phyloP scores from a whole-genome alignment of 805 yeast species.

The Kluyveromyces wickerhamii region DNA sequence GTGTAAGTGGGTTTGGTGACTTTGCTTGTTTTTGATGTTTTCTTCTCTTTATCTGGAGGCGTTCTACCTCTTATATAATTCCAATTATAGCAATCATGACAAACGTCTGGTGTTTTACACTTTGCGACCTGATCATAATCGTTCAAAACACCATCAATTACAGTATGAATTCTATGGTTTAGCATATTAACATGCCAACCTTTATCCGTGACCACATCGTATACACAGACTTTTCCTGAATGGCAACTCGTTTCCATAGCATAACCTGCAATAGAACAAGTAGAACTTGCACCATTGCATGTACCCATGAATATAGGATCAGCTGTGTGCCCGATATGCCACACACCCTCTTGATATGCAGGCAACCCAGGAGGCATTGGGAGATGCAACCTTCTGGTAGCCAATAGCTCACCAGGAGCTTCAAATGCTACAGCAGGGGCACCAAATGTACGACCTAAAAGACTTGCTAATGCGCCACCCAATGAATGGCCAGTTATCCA shows the following conservation, averaged over 20 bases:
- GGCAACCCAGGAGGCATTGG: constrained; percentile 93
- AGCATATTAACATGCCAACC: constrained; percentile 89
- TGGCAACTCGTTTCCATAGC: constrained; percentile 97
- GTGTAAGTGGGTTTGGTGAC: constrained; percentile 30
- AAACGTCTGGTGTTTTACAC: constrained; percentile 71
- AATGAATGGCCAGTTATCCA: constrained; percentile 96
- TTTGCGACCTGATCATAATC: constrained; percentile 69
- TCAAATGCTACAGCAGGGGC: constrained; percentile 85
- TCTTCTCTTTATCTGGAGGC: constrained; percentile 13
- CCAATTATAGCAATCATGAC: constrained; percentile 91
- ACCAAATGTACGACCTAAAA: constrained; percentile 85
- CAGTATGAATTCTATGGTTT: constrained; percentile 86
- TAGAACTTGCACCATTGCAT: constrained; percentile 85
- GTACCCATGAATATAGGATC: constrained; percentile 97
- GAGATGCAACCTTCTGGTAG: constrained; percentile 75
- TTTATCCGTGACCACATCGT: constrained; percentile 79
- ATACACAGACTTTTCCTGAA: constrained; percentile 77
- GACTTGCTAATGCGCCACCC: constrained; percentile 79
- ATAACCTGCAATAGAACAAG: constrained; percentile 88
- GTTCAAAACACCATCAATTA: constrained; percentile 70
- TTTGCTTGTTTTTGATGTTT: constrained; percentile 29
- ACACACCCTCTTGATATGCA: constrained; percentile 65
- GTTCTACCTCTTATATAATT: constrained; percentile 46
- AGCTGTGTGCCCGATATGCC: constrained; percentile 96
- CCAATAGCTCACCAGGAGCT: constrained; percentile 86